Percentiles rank a stretch among this genome's conserved stretches.
Conservation (phyloP, 2,329 filamentous ascomycete genomes). For the Pseudocercospora musae region DNA sequence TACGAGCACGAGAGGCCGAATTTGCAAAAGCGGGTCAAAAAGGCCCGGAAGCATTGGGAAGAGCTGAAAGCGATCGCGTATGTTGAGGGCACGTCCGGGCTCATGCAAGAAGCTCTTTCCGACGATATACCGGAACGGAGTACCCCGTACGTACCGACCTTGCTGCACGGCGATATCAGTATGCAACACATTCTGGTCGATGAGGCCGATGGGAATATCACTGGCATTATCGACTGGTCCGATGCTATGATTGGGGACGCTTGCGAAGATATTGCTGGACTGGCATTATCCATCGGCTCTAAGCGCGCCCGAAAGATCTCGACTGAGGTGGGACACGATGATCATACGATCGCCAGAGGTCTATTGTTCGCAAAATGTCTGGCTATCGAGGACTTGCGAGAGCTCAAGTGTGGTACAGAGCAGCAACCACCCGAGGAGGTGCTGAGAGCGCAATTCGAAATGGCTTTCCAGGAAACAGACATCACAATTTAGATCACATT, state of each 20-base stretch:
- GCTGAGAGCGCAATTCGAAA: background rate
- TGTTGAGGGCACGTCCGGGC: background rate
- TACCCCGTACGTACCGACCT: background rate
- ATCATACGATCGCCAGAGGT: background rate
- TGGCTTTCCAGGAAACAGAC: background rate
- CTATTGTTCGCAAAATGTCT: slow-evolving; percentile 2
- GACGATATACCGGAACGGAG: no score
- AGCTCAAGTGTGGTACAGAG: background rate
- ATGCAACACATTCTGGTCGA: slow-evolving; percentile 4
- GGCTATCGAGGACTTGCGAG: slow-evolving; percentile 2
- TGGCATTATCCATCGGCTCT: background rate
- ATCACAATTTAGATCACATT: no score
- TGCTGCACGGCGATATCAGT: slow-evolving; percentile 3
- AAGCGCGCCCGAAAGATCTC: background rate
- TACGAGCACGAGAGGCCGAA: background rate
- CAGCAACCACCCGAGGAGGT: background rate
- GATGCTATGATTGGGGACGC: slow-evolving; percentile 6
- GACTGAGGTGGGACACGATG: background rate
- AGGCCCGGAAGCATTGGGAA: background rate
- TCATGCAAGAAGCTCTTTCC: background rate
- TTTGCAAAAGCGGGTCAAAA: background rate
- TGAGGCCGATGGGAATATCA: background rate
- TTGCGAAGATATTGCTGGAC: slow-evolving; percentile 5
- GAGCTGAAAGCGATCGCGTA: slow-evolving; percentile 1
- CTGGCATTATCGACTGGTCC: slow-evolving; percentile 6